Evolutionary conservation across 495 filamentous ascomycete species (phyloP).

Genomic region (Trichocladium antarcticum): DNA sequence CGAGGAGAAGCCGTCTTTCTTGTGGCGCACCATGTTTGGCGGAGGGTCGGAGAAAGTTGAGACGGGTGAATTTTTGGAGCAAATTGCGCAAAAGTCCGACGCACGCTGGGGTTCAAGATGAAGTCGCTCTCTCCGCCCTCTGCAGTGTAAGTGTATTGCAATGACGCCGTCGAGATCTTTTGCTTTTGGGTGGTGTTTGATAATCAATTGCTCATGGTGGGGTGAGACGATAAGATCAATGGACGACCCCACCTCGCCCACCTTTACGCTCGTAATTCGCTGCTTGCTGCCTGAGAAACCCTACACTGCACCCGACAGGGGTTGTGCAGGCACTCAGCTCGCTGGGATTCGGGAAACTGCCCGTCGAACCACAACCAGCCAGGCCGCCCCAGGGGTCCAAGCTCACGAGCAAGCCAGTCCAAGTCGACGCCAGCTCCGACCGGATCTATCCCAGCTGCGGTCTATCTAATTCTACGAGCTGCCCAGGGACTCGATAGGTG

Average conservation of each 20-base stretch:
- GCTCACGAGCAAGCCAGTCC: no score
- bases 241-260: constrained; percentile 1
- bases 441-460: no score
- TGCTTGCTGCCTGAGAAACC: constrained; percentile 8
- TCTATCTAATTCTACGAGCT: no score
- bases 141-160: no score
- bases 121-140: no score
- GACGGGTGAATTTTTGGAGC: no score
- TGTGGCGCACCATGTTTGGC: constrained; percentile 71
- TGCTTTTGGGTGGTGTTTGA: neutral
- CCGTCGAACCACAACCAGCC: neutral
- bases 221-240: neutral
- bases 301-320: neutral
- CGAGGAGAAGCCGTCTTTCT: constrained; percentile 73
- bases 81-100: no score
- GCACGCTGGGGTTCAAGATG: no score
- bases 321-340: neutral
- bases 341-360: constrained; percentile 12
- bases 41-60: neutral
- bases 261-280: constrained; percentile 9
- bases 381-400: no score
- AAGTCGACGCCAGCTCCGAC: no score
- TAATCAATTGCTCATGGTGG: constrained; percentile 2
- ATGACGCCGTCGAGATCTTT: neutral
- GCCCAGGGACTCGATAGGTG: no score